A percentile compares a stretch with the other conserved stretches of the same genome.
Conservation (phyloP, 345 rosid genomes). For the Citrus sp. region DNA sequence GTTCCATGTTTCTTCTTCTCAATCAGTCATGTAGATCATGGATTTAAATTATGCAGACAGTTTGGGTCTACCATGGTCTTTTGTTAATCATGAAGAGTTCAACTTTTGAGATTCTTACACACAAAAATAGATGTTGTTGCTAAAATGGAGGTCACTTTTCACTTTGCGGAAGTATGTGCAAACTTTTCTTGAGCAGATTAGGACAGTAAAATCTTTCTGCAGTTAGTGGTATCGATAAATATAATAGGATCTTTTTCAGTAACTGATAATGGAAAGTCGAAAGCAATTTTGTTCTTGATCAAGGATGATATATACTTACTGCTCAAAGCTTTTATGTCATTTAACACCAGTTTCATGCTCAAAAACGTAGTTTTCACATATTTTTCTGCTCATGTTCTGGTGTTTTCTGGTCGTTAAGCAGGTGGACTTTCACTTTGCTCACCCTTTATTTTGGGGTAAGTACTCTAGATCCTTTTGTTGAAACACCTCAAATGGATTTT, state of each 20-base stretch:
- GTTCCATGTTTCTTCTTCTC: not conserved
- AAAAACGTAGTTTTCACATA: not conserved
- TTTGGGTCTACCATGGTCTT: not conserved
- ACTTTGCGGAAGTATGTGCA: not conserved
- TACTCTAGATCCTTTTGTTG: conserved; percentile 4
- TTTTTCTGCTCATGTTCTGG: conserved; percentile 5
- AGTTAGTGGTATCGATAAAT: not conserved
- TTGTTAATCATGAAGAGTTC: not conserved
- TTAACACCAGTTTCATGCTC: not conserved
- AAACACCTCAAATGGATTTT: not conserved
- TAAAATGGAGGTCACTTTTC: not conserved
- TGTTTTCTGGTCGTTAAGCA: conserved; percentile 26
- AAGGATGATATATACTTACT: not conserved
- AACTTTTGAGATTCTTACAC: not conserved
- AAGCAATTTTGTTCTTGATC: not conserved
- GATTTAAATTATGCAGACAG: not conserved
- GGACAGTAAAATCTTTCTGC: not conserved
- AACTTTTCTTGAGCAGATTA: not conserved
- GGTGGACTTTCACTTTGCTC: conserved; percentile 68
- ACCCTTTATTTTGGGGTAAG: conserved; percentile 70
- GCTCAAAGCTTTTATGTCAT: not conserved
- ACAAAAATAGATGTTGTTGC: not conserved
- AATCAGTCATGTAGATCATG: not conserved
- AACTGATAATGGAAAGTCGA: not conserved
- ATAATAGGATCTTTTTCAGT: too few species aligned